These are phyloP conservation scores for Boletus smithii DNA, from an alignment of 1,284 basidiomycete genomes.

Conservation along the genomic window DNA sequence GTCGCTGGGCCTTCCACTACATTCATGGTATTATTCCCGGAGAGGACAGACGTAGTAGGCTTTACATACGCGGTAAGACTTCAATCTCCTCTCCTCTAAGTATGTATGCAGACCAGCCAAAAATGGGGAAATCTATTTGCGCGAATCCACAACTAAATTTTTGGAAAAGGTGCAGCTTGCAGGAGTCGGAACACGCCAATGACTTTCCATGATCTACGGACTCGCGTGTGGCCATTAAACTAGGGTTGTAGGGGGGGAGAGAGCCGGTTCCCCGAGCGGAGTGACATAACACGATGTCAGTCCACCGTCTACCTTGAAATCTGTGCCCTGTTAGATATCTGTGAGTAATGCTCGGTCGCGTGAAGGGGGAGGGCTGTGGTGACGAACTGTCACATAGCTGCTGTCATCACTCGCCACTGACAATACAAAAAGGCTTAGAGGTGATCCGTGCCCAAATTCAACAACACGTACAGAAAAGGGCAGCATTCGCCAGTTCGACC, in stretches of 20 bases:
- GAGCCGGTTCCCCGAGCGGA: conserved; percentile 63
- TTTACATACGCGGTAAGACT: too few relatives aligned
- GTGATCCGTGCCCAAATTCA: not conserved
- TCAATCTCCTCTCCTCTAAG: too few relatives aligned
- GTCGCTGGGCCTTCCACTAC: too few relatives aligned
- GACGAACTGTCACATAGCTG: conserved; percentile 76
- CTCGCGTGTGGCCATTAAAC: conserved; percentile 22
- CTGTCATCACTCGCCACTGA: conserved; percentile 82
- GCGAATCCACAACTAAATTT: too few relatives aligned
- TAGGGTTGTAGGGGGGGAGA: conserved; percentile 66
- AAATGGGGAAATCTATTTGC: too few relatives aligned
- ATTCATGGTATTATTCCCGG: too few relatives aligned
- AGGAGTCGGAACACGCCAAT: not conserved
- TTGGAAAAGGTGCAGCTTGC: not conserved
- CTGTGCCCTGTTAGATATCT: conserved; percentile 65
- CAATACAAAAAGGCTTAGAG: conserved; percentile 10
- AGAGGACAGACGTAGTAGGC: too few relatives aligned
- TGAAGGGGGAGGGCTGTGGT: not conserved
- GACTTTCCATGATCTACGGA: not conserved
- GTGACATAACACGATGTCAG: conserved; percentile 88
- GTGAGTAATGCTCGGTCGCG: conserved; percentile 16
- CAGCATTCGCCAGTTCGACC: conserved; percentile 88
- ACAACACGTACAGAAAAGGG: conserved; percentile 75
- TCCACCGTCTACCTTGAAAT: conserved; percentile 93
- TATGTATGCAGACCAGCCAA: too few relatives aligned